phyloP scores from a whole-genome alignment of 495 filamentous ascomycete genomes.

The Baudoinia panamericana region DNA sequence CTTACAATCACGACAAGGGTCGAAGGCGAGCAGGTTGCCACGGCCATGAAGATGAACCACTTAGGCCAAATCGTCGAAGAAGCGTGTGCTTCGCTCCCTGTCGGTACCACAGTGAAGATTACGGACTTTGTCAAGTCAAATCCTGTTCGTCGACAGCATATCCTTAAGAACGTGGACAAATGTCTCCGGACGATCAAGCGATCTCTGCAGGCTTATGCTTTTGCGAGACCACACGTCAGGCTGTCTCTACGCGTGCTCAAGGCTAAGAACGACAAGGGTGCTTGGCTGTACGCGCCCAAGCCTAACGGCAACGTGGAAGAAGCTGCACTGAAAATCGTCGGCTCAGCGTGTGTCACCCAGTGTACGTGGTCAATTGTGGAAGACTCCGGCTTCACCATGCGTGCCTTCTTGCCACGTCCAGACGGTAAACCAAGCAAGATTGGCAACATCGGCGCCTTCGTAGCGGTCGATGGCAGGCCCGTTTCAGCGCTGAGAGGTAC shows the following conservation, averaged over 20 bases:
- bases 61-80: constrained; percentile 34
- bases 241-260: constrained; percentile 57
- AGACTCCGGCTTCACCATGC: constrained; percentile 32
- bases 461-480: constrained; percentile 70
- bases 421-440: constrained; percentile 42
- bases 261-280: constrained; percentile 46
- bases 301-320: constrained; percentile 42
- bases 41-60: constrained; percentile 37
- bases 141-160: constrained; percentile 61
- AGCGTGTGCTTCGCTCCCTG: constrained; percentile 31
- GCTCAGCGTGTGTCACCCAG: constrained; percentile 46
- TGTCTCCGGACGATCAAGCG: constrained; percentile 50
- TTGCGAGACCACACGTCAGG: constrained; percentile 51
- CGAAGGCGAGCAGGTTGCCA: constrained; percentile 55
- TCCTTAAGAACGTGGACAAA: constrained; percentile 48
- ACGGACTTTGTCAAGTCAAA: constrained; percentile 52
- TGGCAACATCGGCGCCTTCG: constrained; percentile 44
- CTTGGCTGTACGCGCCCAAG: constrained; percentile 61
- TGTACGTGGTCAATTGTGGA: constrained; percentile 35
- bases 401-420: constrained; percentile 47
- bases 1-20: constrained; percentile 59
- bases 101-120: constrained; percentile 67
- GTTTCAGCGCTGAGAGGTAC: constrained; percentile 50
- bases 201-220: constrained; percentile 59
- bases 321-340: constrained; percentile 57